phyloP scores from a whole-genome alignment of 192 early-diverging fungal genomes.

The Backusella circina region DNA sequence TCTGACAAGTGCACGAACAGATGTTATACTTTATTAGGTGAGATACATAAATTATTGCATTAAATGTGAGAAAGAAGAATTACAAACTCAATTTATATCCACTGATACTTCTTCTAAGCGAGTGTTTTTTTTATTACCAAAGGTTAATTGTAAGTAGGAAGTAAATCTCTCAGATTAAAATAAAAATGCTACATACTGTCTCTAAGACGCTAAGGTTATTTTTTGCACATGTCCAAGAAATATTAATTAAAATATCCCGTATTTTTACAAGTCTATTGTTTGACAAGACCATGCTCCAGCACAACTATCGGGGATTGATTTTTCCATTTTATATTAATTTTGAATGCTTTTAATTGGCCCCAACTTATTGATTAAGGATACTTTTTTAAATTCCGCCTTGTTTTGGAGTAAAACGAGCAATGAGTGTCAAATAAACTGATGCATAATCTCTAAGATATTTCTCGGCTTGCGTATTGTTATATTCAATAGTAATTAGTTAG shows the following conservation, averaged over 20 bases:
- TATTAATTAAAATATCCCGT: background rate
- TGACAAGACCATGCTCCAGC: background rate
- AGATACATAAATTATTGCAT: background rate
- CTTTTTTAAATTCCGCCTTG: background rate
- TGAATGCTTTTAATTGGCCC: background rate
- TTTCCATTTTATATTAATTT: background rate
- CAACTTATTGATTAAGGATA: background rate
- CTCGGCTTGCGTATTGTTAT: background rate
- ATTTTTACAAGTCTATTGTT: background rate
- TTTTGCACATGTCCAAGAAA: background rate
- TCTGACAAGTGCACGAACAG: background rate
- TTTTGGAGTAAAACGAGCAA: background rate
- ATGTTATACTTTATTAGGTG: background rate
- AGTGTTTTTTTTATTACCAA: background rate
- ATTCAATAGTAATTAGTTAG: background rate
- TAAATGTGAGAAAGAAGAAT: background rate
- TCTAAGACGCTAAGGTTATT: background rate
- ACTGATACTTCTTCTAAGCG: background rate
- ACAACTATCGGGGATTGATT: background rate
- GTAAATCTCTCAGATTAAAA: background rate
- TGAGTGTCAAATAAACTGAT: background rate
- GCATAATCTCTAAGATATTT: background rate
- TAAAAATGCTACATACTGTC: background rate
- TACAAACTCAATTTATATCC: background rate
- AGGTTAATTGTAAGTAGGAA: background rate